Base-by-base conservation (phyloP, 164 flowering plant genomes). In the Nymphaea colorata region DNA sequence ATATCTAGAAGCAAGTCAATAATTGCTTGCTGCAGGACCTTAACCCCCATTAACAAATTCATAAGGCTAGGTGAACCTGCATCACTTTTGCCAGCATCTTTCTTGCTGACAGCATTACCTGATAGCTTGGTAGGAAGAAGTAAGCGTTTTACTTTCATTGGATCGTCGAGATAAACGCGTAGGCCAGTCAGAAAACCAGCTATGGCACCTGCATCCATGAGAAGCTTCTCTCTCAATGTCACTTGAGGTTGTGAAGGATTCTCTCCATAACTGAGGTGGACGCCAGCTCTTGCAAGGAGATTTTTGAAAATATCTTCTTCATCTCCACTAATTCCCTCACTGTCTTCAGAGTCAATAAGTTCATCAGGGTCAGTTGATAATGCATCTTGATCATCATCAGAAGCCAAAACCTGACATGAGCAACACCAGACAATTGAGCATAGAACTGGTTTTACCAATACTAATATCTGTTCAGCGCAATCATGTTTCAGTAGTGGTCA, bases 131-230 rank as follows among this genome's bases (percentile, higher is more conserved):
- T 87, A 68, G 99, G 99, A 67, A 95, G 96, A 76, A 95, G 93
- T 79, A 95, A 78, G 60, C 96, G 92, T 77, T 92, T 95, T 63
- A 90, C 96, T 82, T 95, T 95, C 43, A 85, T 94, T 67, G 99
- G 99, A 78, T 95, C 98, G 86, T 95, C 98, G 70, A 95, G 97
- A 82, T 92, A 95, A 71, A 92, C 93, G 73, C 99, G 98, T 63
- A 95, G 93, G 41, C 99, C 98, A 73, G 99, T 87, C 65, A 95
- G 78, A 74, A 92, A 95, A 70, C 97, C 98, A 82, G 98, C 63
- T 16, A 61, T 61, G 51, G 98, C 98, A 67, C 99, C 98, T 65
- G 99, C 97, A 89, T 95, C 98, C 97, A 92, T 90, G 53, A 92
- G 76, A 72, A 95, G 96, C 75, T 88, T 92, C 74, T 95, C 98